A percentile compares a stretch with the other conserved stretches of the same genome.
These are phyloP conservation scores for Prunus davidiana DNA, from an alignment of 306 rosid genomes.

Conservation along the genomic window DNA sequence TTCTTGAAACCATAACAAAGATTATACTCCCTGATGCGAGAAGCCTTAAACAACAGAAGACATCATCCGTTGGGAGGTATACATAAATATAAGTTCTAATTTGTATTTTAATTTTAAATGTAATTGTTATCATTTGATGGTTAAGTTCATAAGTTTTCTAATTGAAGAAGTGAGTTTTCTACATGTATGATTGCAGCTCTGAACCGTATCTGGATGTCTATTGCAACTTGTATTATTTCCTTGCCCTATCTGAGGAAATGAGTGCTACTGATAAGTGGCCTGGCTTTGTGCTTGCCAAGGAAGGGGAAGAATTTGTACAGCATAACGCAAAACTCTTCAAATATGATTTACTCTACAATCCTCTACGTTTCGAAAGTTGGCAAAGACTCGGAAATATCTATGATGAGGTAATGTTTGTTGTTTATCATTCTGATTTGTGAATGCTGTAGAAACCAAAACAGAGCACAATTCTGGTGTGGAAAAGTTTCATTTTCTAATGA, in stretches of 20 bases:
- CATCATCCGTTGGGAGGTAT: constrained; percentile 70
- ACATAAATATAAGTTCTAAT: constrained; percentile 2
- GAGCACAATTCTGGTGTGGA: constrained; percentile 9
- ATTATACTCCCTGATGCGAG: constrained; percentile 65
- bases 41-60: constrained; percentile 63
- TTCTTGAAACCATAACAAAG: constrained; percentile 78
- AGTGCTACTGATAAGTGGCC: constrained; percentile 98
- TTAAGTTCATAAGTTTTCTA: not conserved
- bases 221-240: constrained; percentile 82
- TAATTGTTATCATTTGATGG: constrained; percentile 23
- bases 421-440: constrained; percentile 22
- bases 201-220: constrained; percentile 90
- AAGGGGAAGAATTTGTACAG: constrained; percentile 95
- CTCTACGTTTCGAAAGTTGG: constrained; percentile 94
- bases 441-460: constrained; percentile 11
- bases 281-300: constrained; percentile 93
- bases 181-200: constrained; percentile 54
- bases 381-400: constrained; percentile 87
- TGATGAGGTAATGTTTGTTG: constrained; percentile 64
- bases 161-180: constrained; percentile 20
- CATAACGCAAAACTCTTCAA: constrained; percentile 90
- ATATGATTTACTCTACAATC: constrained; percentile 81
- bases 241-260: constrained; percentile 95
- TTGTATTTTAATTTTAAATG: not conserved
- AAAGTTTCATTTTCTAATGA: constrained; percentile 14